Evolutionary conservation across 116 monocot species (phyloP), one percentile per base, ranked within the genome.

Genomic region (Dioscorea cayenensis): DNA sequence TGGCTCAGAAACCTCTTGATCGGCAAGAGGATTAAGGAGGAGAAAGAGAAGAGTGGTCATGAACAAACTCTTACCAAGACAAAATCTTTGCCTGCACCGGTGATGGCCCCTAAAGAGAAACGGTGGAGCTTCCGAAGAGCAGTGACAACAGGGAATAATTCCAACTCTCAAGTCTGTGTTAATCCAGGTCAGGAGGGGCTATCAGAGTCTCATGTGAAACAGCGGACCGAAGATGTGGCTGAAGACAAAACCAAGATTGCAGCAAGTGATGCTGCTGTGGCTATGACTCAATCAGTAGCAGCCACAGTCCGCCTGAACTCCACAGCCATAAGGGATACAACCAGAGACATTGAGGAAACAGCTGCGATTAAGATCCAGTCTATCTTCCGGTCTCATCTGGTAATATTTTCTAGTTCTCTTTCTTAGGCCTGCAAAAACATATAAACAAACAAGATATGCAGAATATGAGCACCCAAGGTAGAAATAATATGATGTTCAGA

Each of bases 111-210:
- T 8, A 88, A 77, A 79, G 90, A 88, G 83, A 90, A 72, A 76
- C 79, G 86, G 23, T 97, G 97, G 97, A 97, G 97, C 72, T 93
- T 93, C 60, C 74, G 84, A 35, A 82, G 90, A 71, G 73, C 86
- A 0, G 58, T 49, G 17, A 71, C 28, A 5, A 66, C 69, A 1
- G n/a, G 69, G 28, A 83, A 67, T 73, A 66, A 75, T 19, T 21
- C 49, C 75, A 66, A 49, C 71, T 80, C 81, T 49, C 49, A 60
- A 21, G 77, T 72, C 17, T n/a, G 32, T 7, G 72, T 60, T 49
- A 70, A 65, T 35, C 76, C 59, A 16, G 35, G 13, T 5, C 36
- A 36, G 37, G 73, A 36, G 37, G 73, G 65, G 28, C n/a, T 52
- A 18, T 67, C 36, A 0, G 80, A 83, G 58, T 43, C 68, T 0